phyloP scores from a whole-genome alignment of 768 basidiomycete species.

The Tremella mesenterica region DNA sequence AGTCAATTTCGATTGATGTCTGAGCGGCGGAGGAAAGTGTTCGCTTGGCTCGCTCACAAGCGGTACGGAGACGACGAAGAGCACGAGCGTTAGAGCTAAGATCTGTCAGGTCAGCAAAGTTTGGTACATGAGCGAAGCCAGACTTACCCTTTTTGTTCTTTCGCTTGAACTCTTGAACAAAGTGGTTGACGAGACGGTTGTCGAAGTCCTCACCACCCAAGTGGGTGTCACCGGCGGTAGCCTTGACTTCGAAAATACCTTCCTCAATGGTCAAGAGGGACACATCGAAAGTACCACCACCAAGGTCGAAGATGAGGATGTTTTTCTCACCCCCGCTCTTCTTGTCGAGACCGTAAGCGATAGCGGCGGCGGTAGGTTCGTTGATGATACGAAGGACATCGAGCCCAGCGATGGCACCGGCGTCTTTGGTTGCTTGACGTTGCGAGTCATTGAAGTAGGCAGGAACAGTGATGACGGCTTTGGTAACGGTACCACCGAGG shows the following conservation, averaged over 20 bases:
- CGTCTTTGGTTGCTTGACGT: conserved; percentile 97
- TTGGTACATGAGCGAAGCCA: neutral
- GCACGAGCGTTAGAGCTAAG: conserved; percentile 96
- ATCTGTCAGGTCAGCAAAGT: conserved; percentile 51
- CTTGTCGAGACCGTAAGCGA: conserved; percentile 97
- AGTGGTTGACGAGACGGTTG: conserved; percentile 82
- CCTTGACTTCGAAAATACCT: conserved; percentile 80
- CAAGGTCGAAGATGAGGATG: conserved; percentile 96
- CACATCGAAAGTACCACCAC: conserved; percentile 98
- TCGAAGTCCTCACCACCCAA: conserved; percentile 95
- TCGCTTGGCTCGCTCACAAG: conserved; percentile 99
- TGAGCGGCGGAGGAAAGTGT: conserved; percentile 94
- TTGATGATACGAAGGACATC: conserved; percentile 95
- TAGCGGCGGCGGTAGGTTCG: conserved; percentile 93
- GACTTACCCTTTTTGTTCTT: conserved; percentile 63
- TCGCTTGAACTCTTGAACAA: conserved; percentile 80
- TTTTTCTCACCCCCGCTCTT: conserved; percentile 77
- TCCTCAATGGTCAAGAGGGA: conserved; percentile 91
- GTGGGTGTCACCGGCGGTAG: conserved; percentile 89
- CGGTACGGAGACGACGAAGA: conserved; percentile 85
- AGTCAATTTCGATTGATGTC: conserved; percentile 96
- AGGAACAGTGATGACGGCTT: conserved; percentile 96
- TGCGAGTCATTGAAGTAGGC: conserved; percentile 99
- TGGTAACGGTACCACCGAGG: conserved; percentile 88
- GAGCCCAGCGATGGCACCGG: conserved; percentile 88